phyloP scores from a whole-genome alignment of 805 yeast genomes.

The Teunomyces tritomae region DNA sequence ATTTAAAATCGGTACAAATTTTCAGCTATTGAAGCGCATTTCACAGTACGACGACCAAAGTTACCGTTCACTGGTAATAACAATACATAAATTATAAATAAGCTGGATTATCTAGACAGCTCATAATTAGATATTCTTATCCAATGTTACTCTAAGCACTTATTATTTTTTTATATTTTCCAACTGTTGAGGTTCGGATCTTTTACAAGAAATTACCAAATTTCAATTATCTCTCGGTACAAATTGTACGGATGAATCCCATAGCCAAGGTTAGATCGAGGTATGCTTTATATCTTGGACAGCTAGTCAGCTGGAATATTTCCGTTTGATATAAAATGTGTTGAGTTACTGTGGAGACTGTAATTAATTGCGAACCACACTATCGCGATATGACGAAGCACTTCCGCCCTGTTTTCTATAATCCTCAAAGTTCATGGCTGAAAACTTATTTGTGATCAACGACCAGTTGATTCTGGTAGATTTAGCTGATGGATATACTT shows the following conservation, averaged over 20 bases:
- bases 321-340: not conserved
- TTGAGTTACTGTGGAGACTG: not conserved
- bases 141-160: not conserved
- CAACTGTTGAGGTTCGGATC: not conserved
- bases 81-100: too few species aligned
- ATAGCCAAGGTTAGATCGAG: not conserved
- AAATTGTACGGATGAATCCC: not conserved
- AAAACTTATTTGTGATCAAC: slow-evolving; percentile 2
- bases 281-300: not conserved
- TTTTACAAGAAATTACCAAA: not conserved
- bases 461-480: slow-evolving; percentile 1
- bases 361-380: slow-evolving; percentile 1
- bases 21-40: too few species aligned
- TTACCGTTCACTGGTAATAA: too few species aligned
- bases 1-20: too few species aligned
- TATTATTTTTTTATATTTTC: not conserved
- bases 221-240: not conserved
- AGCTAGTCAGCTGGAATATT: not conserved
- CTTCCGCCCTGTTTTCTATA: not conserved
- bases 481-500: not conserved
- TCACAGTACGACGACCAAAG: too few species aligned
- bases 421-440: not conserved
- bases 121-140: not conserved
- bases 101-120: too few species aligned
- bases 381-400: not conserved